Conservation (phyloP, 345 rosid genomes). For the Capsella bursapastoris region DNA sequence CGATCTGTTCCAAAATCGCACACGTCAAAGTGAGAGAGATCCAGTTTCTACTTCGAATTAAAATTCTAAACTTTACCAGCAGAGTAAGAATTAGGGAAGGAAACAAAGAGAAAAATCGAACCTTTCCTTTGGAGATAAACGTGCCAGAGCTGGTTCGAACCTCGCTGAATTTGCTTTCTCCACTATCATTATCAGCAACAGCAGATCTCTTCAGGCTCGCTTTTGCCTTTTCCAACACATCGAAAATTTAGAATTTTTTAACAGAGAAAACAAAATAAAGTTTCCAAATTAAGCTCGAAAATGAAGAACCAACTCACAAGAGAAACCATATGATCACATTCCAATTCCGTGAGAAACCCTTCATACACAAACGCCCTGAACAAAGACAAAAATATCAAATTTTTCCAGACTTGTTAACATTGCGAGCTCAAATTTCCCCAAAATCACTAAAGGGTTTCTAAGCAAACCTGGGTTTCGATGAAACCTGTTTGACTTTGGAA, state of each 20-base stretch:
- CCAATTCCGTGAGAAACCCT: conserved; percentile 91
- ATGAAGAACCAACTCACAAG: conserved; percentile 55
- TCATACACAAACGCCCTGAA: conserved; percentile 92
- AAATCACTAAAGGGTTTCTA: not conserved
- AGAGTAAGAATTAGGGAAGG: not conserved
- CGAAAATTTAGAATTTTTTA: conserved; percentile 5
- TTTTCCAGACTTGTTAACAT: not conserved
- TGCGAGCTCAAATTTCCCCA: not conserved
- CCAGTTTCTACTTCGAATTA: not conserved
- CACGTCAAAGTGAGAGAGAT: not conserved
- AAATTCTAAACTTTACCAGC: not conserved
- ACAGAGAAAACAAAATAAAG: not conserved
- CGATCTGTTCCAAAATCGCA: not conserved
- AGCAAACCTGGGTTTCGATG: conserved; percentile 78
- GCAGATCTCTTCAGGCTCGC: conserved; percentile 88
- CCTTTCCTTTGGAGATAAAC: conserved; percentile 88
- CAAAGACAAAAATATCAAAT: conserved; percentile 6
- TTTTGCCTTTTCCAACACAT: conserved; percentile 62
- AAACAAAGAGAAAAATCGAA: conserved; percentile 31
- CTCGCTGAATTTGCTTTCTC: conserved; percentile 79
- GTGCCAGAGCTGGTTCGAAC: conserved; percentile 97
- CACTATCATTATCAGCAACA: conserved; percentile 86
- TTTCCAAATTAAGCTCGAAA: conserved; percentile 18
- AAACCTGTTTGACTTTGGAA: conserved; percentile 78
- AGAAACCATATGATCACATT: conserved; percentile 93